Evolutionary conservation across 257 asterid genomes (phyloP).

Genomic region (Voacanga thouarsii): DNA sequence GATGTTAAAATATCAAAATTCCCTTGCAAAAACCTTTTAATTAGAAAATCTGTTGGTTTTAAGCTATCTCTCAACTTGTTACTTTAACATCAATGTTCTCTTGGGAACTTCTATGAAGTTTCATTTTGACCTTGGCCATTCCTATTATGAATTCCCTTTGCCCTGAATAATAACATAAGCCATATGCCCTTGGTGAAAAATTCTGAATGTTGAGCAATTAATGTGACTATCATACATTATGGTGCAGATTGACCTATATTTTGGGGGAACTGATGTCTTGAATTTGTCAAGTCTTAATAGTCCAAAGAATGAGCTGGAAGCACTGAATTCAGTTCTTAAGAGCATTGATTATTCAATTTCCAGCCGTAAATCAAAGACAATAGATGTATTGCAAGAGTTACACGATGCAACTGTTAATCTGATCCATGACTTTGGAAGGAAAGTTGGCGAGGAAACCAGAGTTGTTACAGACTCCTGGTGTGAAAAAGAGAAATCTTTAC

Average conservation of each 20-base stretch:
- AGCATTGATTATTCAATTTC: constrained; percentile 40
- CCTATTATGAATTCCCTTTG: background rate
- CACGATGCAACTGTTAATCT: constrained; percentile 37
- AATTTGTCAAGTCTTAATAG: constrained; percentile 38
- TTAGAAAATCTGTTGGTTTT: background rate
- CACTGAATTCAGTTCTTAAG: constrained; percentile 57
- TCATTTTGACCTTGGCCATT: background rate
- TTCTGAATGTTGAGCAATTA: background rate
- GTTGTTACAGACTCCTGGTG: constrained; percentile 31
- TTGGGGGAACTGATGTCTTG: constrained; percentile 41
- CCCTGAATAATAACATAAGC: background rate
- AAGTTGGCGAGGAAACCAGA: constrained; percentile 39
- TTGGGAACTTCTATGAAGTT: background rate
- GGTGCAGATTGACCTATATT: constrained; percentile 81
- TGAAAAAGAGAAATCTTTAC: constrained; percentile 52
- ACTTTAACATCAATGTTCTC: background rate
- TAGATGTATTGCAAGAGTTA: constrained; percentile 32
- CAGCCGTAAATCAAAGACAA: constrained; percentile 20
- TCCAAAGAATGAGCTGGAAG: constrained; percentile 86
- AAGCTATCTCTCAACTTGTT: background rate
- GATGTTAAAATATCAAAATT: background rate
- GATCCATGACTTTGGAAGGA: constrained; percentile 51
- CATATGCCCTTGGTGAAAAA: background rate
- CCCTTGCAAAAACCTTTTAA: constrained; percentile 1
- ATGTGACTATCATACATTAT: background rate